These are phyloP conservation scores for Vaccinium darrowii DNA, from an alignment of 148 eudicot genomes.

Conservation along the genomic window DNA sequence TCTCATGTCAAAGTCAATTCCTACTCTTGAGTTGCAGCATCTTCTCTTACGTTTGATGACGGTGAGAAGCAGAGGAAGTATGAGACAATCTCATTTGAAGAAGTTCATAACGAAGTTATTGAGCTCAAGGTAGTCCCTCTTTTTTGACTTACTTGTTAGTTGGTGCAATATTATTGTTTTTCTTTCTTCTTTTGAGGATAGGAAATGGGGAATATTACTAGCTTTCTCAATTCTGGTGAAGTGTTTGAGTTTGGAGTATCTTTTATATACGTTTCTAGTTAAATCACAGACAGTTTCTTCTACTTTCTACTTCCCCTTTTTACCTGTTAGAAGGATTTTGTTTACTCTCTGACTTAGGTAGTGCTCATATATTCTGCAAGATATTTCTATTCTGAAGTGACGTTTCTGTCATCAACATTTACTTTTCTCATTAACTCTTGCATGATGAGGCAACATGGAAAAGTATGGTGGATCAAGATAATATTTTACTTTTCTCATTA, in stretches of 20 bases:
- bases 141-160: constrained; percentile 2
- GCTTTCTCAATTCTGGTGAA: neutral
- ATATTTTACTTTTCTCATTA: neutral
- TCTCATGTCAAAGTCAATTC: constrained; percentile 17
- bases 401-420: neutral
- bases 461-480: too few species aligned
- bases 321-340: neutral
- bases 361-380: neutral
- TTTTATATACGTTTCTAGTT: neutral
- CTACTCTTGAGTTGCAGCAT: constrained; percentile 60
- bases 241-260: neutral
- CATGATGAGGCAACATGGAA: too few species aligned
- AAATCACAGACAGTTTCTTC: neutral
- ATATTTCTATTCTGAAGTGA: neutral
- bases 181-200: neutral
- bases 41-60: constrained; percentile 65
- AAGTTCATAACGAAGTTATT: constrained; percentile 51
- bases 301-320: neutral
- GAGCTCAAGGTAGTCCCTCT: constrained; percentile 66
- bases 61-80: constrained; percentile 62
- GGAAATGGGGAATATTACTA: neutral
- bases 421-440: too few species aligned
- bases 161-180: neutral
- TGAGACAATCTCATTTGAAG: constrained; percentile 61
- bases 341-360: neutral